Evolutionary conservation across 495 filamentous ascomycete genomes (phyloP), one percentile per base, ranked within the genome.

Genomic region (Penicillium canariense): DNA sequence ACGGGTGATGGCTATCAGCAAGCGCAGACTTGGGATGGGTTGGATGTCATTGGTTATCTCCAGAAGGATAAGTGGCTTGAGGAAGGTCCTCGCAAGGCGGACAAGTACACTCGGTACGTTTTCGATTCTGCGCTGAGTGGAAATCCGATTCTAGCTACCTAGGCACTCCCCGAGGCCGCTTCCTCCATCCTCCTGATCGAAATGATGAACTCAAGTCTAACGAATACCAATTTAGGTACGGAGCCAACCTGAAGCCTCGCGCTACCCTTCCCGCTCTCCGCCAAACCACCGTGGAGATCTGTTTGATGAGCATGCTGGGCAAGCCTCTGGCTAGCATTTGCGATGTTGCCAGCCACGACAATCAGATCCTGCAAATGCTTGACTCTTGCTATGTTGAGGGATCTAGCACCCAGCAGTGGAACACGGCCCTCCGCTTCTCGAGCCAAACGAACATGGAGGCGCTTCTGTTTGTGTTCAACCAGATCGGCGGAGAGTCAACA

Each of bases 251-350:
- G 26, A 30, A 32, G 10, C 39, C 40, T 34, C 42, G 54, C 31
- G 12, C 52, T 5, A n/a, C 47, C n/a, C 47, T n/a, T 3, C 14
- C 48, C 20, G 74, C 75, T 31, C 68, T 67, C 35, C 71, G 74
- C 50, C 74, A 72, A 18, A 61, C 68, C 5, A 78, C 74, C 5
- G 72, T 86, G 25, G 81, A 85, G 52, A 50, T 78, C 17, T 67
- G 62, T 42, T 36, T 78, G 30, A 60, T 76, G 66, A 63, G 67
- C 20, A 42, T 71, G 20, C 46, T 75, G 26, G 68, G 69, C 26
- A 73, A 75, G 38, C 63, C 63, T 1, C 52, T 71, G 50, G 39
- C 55, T 23, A 63, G 50, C 42, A 48, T 71, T 28, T 74, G 61
- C 52, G 51, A 65, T 11, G 60, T 73, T 30, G 38, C 59, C 17